Evolutionary conservation across 768 basidiomycete species (phyloP).

Genomic region (Podaxis sp.): DNA sequence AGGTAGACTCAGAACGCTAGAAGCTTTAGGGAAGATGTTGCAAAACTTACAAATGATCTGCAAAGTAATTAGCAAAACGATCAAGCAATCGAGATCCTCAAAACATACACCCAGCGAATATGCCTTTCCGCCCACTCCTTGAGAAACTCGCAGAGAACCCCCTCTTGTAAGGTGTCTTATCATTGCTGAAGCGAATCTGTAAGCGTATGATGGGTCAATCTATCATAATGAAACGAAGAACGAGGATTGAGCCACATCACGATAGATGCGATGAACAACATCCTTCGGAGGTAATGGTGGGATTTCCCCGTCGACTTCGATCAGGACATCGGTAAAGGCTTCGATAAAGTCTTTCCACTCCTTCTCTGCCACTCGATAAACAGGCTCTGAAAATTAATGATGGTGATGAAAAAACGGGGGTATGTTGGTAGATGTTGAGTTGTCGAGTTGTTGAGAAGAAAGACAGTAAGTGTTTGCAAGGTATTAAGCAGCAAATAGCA

Average conservation of each 20-base stretch:
- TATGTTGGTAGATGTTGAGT: neutral
- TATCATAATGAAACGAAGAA: neutral
- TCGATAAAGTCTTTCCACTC: constrained; percentile 90
- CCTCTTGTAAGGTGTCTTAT: constrained; percentile 95
- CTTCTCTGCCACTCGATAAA: constrained; percentile 79
- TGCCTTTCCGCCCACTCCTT: constrained; percentile 85
- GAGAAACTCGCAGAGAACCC: constrained; percentile 83
- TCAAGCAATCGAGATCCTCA: neutral
- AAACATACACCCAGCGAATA: constrained; percentile 80
- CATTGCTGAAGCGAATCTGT: constrained; percentile 86
- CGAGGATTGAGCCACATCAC: constrained; percentile 55
- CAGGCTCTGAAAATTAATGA: constrained; percentile 51
- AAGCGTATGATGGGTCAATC: neutral
- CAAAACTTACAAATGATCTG: constrained; percentile 63
- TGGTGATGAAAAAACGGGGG: neutral
- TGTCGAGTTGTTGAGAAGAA: neutral
- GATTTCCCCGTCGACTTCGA: constrained; percentile 77
- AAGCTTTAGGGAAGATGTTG: neutral
- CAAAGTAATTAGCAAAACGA: neutral
- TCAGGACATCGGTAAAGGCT: constrained; percentile 62
- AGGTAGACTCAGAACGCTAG: neutral
- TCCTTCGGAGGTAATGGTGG: constrained; percentile 91
- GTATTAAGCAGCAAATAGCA: neutral
- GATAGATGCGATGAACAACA: constrained; percentile 88
- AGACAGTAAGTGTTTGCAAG: neutral